Evolutionary conservation across 2,329 filamentous ascomycete genomes (phyloP), one percentile per base, ranked within the genome.

Genomic region (Geoglossum cookeanum): DNA sequence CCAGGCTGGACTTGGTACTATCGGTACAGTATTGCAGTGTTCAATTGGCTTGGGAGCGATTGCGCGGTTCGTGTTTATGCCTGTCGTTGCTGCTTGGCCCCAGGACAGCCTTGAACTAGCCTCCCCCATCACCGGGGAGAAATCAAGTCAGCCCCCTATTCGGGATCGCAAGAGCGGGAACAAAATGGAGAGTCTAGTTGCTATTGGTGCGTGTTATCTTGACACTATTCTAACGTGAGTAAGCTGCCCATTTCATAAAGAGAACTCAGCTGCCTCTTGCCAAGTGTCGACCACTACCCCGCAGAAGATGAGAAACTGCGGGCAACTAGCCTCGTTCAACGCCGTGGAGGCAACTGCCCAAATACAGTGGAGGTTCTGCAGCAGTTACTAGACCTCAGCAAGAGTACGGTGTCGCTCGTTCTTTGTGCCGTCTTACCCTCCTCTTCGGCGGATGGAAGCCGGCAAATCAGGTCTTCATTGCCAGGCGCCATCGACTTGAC

Each of bases 231-330:
- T 85, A 45, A 81, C 74, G 81, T 76, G 71, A 68, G 69, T 76
- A 45, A 56, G 49, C 35, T 60, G 37, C 54, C 57, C 60, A 58
- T 55, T 56, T 60, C 55, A 54, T 58, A 32, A 15, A 13, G 30
- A 44, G 27, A 53, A n/a, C 4, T 22, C 47, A 11, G 32, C 54
- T 48, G 44, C 30, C 48, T 44, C 44, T 53, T 56, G 53, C 45
- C 55, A 65, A 85, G 81, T 60, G 76, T 86, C 37, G 78, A 82
- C 2, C 70, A 79, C 64, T 87, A 80, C 65, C 84, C 84, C 1
- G 68, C 69, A 5, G 84, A 89, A 69, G 85, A 90, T 70, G 76
- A 79, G 53, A 89, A 89, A 68, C 72, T 86, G 45, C 81, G 84
- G 35, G 84, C 85, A 17, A 77, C 77, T 1, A 72, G 65, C 29